Base-by-base conservation (phyloP, 225 moss, liverwort and hornwort genomes). In the Bryoerythrophyllum caledonicum region DNA sequence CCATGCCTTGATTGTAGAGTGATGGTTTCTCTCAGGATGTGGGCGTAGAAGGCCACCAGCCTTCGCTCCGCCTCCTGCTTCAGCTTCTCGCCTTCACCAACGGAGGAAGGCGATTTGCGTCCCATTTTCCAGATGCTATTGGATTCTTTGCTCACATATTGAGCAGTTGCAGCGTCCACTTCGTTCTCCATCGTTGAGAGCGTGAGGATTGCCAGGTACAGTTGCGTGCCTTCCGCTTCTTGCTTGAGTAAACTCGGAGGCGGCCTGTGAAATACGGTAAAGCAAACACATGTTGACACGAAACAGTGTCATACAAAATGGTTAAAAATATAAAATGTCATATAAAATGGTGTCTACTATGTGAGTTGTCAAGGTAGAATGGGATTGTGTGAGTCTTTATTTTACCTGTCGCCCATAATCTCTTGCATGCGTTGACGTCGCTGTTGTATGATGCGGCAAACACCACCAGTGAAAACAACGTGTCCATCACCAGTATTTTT, bases 401-500 rank as follows among this genome's bases (percentile, higher is more conserved):
- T 38, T 8, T 40, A 91, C 95, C 92, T 90, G 71, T 89, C 89
- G 57, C 92, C 90, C 32, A 85, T 82, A 71, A 91, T 74, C 76
- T 90, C 85, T 79, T 87, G 89, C 82, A 94, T 91, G 51, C 91
- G 86, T 2, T 78, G 79, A 48, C 65, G 76, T 92, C 78, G 60
- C 90, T 91, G 69, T 96, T 91, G 46, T 94, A 96, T 0, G 88
- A 90, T n/a, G 92, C 85, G 55, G 94, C 86, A 52, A 96, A 96
- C 56, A 94, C 90, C 59, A 94, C 94, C 77, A 96, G 78, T 60
- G 92, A 89, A 62, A 88, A 76, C 62, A 96, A 85, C 49, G 89
- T 90, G 79, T 92, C 94, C 90, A 94, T 91, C 19, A 96, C 80
- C 62, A 94, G 76, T 34, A 91, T 78, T 63, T 92, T 92, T 26